Evolutionary conservation across 352 stramenopile genomes (phyloP), one percentile per base, ranked within the genome.

Genomic region (Achlya hypogyna): DNA sequence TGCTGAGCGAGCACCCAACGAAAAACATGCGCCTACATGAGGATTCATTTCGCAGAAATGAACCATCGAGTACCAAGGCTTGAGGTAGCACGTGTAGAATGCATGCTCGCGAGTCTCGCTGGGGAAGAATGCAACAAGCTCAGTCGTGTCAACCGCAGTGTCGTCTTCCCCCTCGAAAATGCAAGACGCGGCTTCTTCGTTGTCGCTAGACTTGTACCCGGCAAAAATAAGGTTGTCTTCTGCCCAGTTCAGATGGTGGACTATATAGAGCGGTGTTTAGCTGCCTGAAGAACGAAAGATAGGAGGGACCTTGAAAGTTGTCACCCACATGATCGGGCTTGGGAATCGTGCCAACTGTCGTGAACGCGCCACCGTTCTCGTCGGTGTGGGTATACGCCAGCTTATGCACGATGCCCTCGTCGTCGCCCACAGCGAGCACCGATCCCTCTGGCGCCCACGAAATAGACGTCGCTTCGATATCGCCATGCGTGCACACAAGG

Each of bases 11-110:
- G 63, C 82, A 91, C 14, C 75, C 79, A 63, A 91, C 74, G 53
- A 91, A 91, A 59, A 91, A 91, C 80, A 91, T 91, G 16, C 82
- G 78, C 81, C 78, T 85, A n/a, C n/a, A n/a, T n/a, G n/a, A n/a
- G n/a, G n/a, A n/a, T n/a, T n/a, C 16, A 38, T 28, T n/a, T n/a
- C n/a, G n/a, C n/a, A n/a, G n/a, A n/a, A n/a, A n/a, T n/a, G n/a
- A n/a, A n/a, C n/a, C n/a, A n/a, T 60, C 29, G n/a, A n/a, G n/a
- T 75, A 82, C 78, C 82, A 91, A 28, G 88, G 78, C 5, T 73
- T 53, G 29, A 91, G 69, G 42, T 80, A 91, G 20, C 75, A 70
- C 16, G 82, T 86, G 52, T 84, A 89, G 53, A 79, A 91, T 56
- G 86, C 75, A 52, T 91, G 82, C 20, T 74, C 69, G 25, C 78